phyloP scores from a whole-genome alignment of 345 rosid genomes.

The Moricandia moricandioides region DNA sequence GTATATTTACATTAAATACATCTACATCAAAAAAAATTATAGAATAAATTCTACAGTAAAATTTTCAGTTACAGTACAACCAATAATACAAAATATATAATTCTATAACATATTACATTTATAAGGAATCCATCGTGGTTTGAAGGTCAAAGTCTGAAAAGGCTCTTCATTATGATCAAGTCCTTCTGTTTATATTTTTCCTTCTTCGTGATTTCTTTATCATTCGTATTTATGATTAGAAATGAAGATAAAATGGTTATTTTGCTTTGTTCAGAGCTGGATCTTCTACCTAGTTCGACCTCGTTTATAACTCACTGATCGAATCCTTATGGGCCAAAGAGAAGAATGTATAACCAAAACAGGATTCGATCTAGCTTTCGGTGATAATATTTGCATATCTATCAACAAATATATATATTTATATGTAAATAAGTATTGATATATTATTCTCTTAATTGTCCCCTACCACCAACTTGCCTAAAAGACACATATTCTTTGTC shows the following conservation, averaged over 20 bases:
- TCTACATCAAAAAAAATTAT: no score
- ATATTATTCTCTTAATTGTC: slow-evolving; percentile 20
- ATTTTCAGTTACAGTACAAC: no score
- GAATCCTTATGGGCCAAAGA: slow-evolving; percentile 10
- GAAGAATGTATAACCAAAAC: slow-evolving; percentile 6
- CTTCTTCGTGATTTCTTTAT: no score
- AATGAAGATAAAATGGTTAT: not conserved
- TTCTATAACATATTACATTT: no score
- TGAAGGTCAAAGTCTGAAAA: no score
- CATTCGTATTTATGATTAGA: no score
- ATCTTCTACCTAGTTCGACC: not conserved
- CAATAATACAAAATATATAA: no score
- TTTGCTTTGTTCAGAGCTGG: not conserved
- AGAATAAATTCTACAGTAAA: no score
- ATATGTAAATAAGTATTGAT: not conserved
- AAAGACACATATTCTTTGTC: slow-evolving; percentile 26
- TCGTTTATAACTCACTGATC: not conserved
- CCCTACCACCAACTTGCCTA: slow-evolving; percentile 35
- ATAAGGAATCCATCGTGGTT: not conserved
- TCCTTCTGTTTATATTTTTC: no score
- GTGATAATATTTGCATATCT: not conserved
- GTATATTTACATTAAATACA: no score
- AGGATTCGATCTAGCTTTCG: slow-evolving; percentile 20
- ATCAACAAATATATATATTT: not conserved
- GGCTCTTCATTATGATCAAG: no score